A percentile compares a stretch with the other conserved stretches of the same genome.
Evolutionary conservation across 306 rosid species (phyloP).

Genomic region (Herpetospermum pedunculosum): DNA sequence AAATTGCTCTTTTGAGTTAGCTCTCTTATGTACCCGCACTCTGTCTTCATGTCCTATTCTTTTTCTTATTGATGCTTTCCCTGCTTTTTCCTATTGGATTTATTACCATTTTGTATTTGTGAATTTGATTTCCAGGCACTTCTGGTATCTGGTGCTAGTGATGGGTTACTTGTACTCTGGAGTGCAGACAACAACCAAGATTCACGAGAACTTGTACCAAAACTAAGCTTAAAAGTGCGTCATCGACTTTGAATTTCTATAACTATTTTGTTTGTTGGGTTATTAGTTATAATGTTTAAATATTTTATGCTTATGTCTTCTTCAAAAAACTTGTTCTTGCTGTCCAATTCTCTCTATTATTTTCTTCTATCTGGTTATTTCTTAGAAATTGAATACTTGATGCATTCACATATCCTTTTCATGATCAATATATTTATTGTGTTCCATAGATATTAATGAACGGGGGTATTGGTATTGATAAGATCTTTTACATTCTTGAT

Average conservation of each 20-base stretch:
- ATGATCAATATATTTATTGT: neutral
- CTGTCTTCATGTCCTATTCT: neutral
- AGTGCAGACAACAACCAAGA: slow-evolving; percentile 94
- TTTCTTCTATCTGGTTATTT: neutral
- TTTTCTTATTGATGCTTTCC: neutral
- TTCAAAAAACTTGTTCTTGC: neutral
- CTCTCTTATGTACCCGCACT: neutral
- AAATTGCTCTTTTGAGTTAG: neutral
- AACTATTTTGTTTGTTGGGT: neutral
- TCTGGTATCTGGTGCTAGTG: slow-evolving; percentile 91
- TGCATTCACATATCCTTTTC: slow-evolving; percentile 7
- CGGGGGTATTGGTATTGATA: neutral
- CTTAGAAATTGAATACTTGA: neutral
- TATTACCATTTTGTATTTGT: slow-evolving; percentile 6
- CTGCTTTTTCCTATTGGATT: neutral
- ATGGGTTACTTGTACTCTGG: slow-evolving; percentile 92
- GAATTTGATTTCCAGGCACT: slow-evolving; percentile 56
- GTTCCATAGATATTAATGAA: neutral
- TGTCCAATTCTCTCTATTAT: neutral
- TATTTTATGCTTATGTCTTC: slow-evolving; percentile 1
- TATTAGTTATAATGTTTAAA: neutral
- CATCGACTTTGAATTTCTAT: slow-evolving; percentile 13
- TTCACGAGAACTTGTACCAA: slow-evolving; percentile 97
- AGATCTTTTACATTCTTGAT: slow-evolving; percentile 6
- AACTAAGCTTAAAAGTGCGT: slow-evolving; percentile 77